Percentiles rank a stretch among this genome's conserved stretches.
Evolutionary conservation across 2,329 filamentous ascomycete genomes (phyloP).

Genomic region (Penicillium vulpinum): DNA sequence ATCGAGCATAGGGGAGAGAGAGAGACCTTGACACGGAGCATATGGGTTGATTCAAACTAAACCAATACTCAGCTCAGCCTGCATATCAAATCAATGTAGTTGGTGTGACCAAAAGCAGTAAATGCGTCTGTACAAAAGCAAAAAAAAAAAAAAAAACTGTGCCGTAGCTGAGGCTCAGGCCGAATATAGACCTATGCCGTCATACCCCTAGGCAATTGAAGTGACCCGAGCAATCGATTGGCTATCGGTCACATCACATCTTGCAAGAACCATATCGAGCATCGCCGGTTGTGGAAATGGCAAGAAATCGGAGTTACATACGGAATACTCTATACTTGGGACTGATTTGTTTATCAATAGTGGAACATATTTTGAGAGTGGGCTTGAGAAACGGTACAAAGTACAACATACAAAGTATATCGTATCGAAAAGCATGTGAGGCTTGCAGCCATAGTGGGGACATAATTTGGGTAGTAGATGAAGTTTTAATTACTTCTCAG

Average conservation of each 20-base stretch:
- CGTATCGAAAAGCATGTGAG: background rate
- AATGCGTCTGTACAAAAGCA: background rate
- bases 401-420: background rate
- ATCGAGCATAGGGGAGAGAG: background rate
- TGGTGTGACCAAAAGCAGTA: background rate
- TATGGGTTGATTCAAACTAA: background rate
- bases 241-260: background rate
- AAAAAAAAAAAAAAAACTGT: background rate
- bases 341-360: background rate
- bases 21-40: background rate
- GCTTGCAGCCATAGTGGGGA: background rate
- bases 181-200: constrained; percentile 20
- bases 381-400: background rate
- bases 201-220: constrained; percentile 14
- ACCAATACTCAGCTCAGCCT: background rate
- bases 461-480: background rate
- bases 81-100: background rate
- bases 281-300: background rate
- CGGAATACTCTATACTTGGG: too few relatives aligned
- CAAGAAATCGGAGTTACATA: background rate
- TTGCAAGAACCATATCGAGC: too few relatives aligned
- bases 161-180: constrained; percentile 18
- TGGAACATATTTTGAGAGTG: background rate
- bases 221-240: constrained; percentile 19
- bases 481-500: background rate